A percentile compares a stretch with the other conserved stretches of the same genome.
Evolutionary conservation across 169 alveolate genomes (phyloP).

Genomic region (Cryptosporidium sp.): DNA sequence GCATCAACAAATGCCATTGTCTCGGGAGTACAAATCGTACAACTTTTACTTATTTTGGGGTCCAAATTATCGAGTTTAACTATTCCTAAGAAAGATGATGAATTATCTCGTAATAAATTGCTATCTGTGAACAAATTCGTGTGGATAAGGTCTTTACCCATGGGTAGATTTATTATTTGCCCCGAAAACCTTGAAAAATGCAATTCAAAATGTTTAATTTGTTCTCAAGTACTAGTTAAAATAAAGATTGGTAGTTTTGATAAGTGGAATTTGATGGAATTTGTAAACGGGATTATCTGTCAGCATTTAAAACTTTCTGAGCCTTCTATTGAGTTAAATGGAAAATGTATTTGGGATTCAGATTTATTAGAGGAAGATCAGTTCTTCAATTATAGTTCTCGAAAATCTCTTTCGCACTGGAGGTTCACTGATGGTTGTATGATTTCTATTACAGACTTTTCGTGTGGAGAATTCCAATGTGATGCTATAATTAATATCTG

Average conservation of each 20-base stretch:
- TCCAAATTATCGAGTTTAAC: constrained; percentile 73
- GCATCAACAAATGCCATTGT: constrained; percentile 96
- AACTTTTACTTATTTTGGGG: constrained; percentile 80
- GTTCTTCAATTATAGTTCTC: neutral
- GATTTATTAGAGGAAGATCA: constrained; percentile 33
- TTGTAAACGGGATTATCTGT: constrained; percentile 75
- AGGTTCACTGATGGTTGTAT: constrained; percentile 34
- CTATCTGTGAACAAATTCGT: constrained; percentile 74
- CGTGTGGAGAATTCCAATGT: constrained; percentile 52
- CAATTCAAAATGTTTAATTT: constrained; percentile 77
- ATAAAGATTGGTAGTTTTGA: constrained; percentile 75
- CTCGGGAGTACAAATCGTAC: constrained; percentile 92
- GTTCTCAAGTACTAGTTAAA: constrained; percentile 78
- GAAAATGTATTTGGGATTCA: constrained; percentile 73
- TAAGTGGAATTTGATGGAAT: constrained; percentile 74
- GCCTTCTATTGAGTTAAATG: constrained; percentile 52
- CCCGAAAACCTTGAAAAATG: constrained; percentile 78
- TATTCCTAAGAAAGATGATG: constrained; percentile 48
- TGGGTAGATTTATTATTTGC: constrained; percentile 75
- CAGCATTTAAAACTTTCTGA: constrained; percentile 22
- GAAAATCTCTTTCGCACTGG: constrained; percentile 25
- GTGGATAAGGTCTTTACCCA: constrained; percentile 74
- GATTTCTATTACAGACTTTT: constrained; percentile 49
- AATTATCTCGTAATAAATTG: constrained; percentile 57
- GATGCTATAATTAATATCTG: constrained; percentile 27